Evolutionary conservation across 306 rosid genomes (phyloP), one percentile per base, ranked within the genome.

Genomic region (Lablab purpureus): DNA sequence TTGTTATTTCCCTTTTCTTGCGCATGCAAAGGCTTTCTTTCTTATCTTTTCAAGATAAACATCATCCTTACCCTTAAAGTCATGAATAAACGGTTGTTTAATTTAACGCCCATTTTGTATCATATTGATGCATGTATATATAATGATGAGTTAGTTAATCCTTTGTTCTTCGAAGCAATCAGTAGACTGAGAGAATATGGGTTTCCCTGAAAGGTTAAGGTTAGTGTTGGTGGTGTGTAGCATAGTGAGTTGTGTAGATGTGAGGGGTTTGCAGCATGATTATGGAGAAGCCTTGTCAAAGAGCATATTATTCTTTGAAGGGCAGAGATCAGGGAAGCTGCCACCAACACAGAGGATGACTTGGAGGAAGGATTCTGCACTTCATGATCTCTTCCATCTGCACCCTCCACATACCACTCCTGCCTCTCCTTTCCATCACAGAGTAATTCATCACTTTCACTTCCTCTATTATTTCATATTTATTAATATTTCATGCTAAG

Each of bases 301-400:
- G 68, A 74, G 91, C 64, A 87, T 89, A 17, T 71, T 84, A 67
- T 89, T 85, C 27, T 87, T 51, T 67, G 91, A 85, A 80, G 91
- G 91, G 0, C 90, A 87, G 36, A 87, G 91, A 49, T 89, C 91
- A 0, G 90, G 91, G 0, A 87, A 84, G 60, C 40, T 89, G 27
- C 93, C 87, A 73, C 56, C 88, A 45, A 27, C 60, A 7, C 94
- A 88, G 46, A 86, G 94, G 19, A 70, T 90, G 78, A 71, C 58
- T 41, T 87, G 90, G 91, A 86, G 90, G 81, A 86, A 75, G 22
- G 86, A 87, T 30, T 87, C 89, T 36, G 91, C 64, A 0, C 89
- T 90, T 72, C 9, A 27, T 4, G 91, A 90, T 52, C 22, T 18
- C 59, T 45, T n/a, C n/a, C n/a, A 59, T 70, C 76, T 85, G 15